Evolutionary conservation across 1,284 basidiomycete genomes (phyloP), one percentile per base, ranked within the genome.

Genomic region (Serendipita sp.): DNA sequence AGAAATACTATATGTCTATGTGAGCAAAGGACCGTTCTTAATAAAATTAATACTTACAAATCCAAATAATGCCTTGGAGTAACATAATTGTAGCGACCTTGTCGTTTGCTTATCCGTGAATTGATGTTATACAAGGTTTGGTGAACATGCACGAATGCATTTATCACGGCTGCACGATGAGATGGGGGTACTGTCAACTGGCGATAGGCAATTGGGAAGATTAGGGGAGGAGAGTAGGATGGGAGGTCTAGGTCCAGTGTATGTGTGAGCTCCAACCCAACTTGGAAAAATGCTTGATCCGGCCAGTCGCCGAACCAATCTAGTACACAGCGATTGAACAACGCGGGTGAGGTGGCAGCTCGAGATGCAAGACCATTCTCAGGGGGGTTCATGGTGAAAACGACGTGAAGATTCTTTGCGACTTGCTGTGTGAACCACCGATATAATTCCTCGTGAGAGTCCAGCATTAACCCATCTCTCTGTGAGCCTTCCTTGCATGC

Each of bases 291-390:
- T 0, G 94, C 93, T 71, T 96, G 93, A 69, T 95, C 92, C 4
- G 93, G 93, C 94, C 94, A 97, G 72, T 96, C 93, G 44, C 94
- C 93, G 69, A 97, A 97, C 94, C 94, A 97, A 73, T 97, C 93
- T 64, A 98, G 79, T 3, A 97, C 94, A 72, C 94, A 98, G 76
- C 94, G 87, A 76, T 98, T 98, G 83, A 98, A 98, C 69, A 97
- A 78, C 15, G 94, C 94, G 3, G 96, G 96, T 1, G 94, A 98
- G 0, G 96, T 98, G 0, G 96, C 95, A 5, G 94, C 96, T 63
- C 94, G 84, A 17, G 92, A 93, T 3, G 93, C 94, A 15, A 98
- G 81, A 3, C 93, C 94, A 64, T 94, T 93, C 70, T 93, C 89
- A 0, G 96, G 95, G 34, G 96, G 96, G 70, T 99, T 99, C 96